Base-by-base conservation (phyloP, 2,329 filamentous ascomycete species). In the Ophiocordyceps camponoti-rufipedis region DNA sequence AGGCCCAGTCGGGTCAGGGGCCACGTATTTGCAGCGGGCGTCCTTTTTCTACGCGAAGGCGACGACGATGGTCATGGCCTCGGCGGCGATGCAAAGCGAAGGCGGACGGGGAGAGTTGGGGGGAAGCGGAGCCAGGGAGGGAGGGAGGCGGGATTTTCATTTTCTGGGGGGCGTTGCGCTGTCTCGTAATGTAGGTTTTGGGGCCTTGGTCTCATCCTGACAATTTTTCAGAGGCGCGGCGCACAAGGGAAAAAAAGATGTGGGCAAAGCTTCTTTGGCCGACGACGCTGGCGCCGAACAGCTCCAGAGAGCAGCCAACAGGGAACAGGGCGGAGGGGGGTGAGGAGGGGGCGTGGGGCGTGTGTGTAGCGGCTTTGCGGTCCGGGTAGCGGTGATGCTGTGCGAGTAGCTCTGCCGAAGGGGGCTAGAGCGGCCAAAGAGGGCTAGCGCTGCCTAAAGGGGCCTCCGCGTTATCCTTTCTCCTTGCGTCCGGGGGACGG, bases 181-280 rank as follows among this genome's bases (percentile, higher is more conserved):
- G 58, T 62, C 59, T 62, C 56, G 59, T 56, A 56, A 45, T 33
- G 44, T 41, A 45, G 44, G 53, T 54, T 59, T 58, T 59, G 56
- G 56, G 57, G 58, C 50, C 54, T 58, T 62, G 57, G 60, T 62
- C 56, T 62, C 57, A 62, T 63, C 59, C 58, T 59, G 57, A 58
- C 55, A 48, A 51, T 58, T 60, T 62, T 55, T 60, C 55, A 55
- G 56, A 58, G 60, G 59, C 59, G 35, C 35, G 58, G 59, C 60
- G 57, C 60, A 62, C 58, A 59, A 54, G 53, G 59, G 54, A 56
- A 57, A 58, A 29, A 57, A 57, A 39, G 47, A 48, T 46, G 48
- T 57, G 56, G 57, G 54, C 55, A 55, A 56, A 56, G 52, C 44
- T 58, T 58, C 51, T 54, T 45, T 49, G 47, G 47, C 43, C 47